Conservation (phyloP, 2,329 filamentous ascomycete species). For the Byssoonygena ceratinophila region DNA sequence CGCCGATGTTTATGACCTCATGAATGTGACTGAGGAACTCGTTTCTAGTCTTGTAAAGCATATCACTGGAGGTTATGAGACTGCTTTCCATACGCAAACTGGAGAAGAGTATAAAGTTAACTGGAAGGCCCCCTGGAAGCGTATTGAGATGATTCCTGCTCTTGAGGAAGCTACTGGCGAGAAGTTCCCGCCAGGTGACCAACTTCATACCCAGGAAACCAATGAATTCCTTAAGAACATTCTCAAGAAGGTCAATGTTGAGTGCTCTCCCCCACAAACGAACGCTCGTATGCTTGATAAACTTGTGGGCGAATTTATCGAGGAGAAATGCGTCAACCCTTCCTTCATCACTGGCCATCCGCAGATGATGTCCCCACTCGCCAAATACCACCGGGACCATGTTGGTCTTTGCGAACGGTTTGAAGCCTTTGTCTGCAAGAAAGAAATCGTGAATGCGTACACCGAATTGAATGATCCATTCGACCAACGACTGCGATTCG, state of each 20-base stretch:
- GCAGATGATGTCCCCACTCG: constrained; percentile 85
- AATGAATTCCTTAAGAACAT: constrained; percentile 76
- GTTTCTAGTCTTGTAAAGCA: constrained; percentile 82
- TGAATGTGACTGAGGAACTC: constrained; percentile 85
- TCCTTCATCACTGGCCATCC: constrained; percentile 82
- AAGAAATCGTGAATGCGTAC: constrained; percentile 94
- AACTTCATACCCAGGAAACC: constrained; percentile 82
- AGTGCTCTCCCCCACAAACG: constrained; percentile 81
- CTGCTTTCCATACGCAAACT: constrained; percentile 72
- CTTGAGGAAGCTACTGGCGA: constrained; percentile 82
- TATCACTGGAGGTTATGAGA: constrained; percentile 73
- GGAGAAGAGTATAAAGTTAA: constrained; percentile 86
- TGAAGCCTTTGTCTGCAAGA: constrained; percentile 93
- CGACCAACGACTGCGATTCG: constrained; percentile 81
- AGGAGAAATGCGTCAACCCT: constrained; percentile 85
- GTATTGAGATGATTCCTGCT: constrained; percentile 89
- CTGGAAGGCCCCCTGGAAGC: constrained; percentile 90
- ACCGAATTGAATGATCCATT: constrained; percentile 97
- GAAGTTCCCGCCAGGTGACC: constrained; percentile 81
- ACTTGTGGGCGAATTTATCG: constrained; percentile 86
- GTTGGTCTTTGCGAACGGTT: constrained; percentile 90
- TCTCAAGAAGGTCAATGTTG: constrained; percentile 79
- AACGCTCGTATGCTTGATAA: constrained; percentile 96
- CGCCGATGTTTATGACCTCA: constrained; percentile 80
- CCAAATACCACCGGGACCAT: constrained; percentile 79